A percentile compares a stretch with the other conserved stretches of the same genome.
Evolutionary conservation across 306 rosid species (phyloP).

Genomic region (Mucuna pruriens): DNA sequence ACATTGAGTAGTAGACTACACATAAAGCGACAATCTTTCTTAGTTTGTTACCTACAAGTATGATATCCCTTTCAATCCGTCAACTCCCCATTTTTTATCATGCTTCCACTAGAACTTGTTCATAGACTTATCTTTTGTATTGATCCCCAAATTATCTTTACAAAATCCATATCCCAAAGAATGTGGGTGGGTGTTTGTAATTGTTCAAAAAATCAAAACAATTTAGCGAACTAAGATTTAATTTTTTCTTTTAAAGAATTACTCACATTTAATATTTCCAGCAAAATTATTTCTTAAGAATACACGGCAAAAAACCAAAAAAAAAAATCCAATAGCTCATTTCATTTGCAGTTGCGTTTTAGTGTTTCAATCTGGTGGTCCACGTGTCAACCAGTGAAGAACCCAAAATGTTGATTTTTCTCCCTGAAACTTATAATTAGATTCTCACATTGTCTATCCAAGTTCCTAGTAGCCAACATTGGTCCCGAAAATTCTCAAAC

Average conservation of each 20-base stretch:
- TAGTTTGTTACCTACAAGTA: conserved; percentile 12
- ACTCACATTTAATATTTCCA: too few relatives aligned
- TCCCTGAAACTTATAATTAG: not conserved
- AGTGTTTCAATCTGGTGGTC: conserved; percentile 29
- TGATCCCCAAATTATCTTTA: conserved; percentile 10
- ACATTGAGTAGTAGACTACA: not conserved
- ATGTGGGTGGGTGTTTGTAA: conserved; percentile 15
- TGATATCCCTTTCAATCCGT: conserved; percentile 26
- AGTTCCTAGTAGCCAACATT: conserved; percentile 37
- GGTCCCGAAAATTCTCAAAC: conserved; percentile 7
- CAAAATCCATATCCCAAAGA: conserved; percentile 34
- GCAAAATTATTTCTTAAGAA: too few relatives aligned
- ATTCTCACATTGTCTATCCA: not conserved
- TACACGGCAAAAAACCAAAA: too few relatives aligned
- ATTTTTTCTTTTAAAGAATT: too few relatives aligned
- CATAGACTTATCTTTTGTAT: conserved; percentile 1
- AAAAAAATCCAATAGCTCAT: conserved; percentile 6
- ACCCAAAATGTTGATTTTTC: not conserved
- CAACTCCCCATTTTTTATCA: conserved; percentile 26
- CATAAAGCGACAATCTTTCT: not conserved
- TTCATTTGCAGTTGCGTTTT: not conserved
- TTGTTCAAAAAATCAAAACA: conserved; percentile 11
- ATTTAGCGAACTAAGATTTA: too few relatives aligned
- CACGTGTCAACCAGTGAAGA: conserved; percentile 11
- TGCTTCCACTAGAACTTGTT: conserved; percentile 42